phyloP scores from a whole-genome alignment of 331 rosid species.

The Acacia concinna region DNA sequence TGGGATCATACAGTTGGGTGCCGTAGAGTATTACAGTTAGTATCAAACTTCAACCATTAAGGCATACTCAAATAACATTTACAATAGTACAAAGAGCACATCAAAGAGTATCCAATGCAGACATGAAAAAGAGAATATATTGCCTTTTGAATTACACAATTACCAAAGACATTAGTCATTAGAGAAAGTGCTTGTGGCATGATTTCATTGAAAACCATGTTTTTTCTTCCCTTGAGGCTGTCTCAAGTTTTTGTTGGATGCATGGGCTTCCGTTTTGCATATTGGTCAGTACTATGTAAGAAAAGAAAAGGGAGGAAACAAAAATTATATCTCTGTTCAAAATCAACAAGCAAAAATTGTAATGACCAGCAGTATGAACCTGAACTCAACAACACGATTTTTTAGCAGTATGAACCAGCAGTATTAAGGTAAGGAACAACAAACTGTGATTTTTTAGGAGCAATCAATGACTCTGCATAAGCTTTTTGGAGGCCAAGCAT shows the following conservation, averaged over 20 bases:
- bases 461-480: constrained; percentile 58
- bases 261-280: constrained; percentile 1
- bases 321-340: background rate
- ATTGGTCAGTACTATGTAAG: background rate
- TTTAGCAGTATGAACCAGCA: no score
- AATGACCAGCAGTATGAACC: background rate
- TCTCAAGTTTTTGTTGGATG: background rate
- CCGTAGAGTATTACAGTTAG: constrained; percentile 57
- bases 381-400: background rate
- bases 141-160: background rate
- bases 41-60: constrained; percentile 14
- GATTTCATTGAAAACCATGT: background rate
- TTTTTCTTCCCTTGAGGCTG: background rate
- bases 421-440: constrained; percentile 54
- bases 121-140: constrained; percentile 2
- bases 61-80: no score
- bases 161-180: background rate
- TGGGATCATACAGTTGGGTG: constrained; percentile 93
- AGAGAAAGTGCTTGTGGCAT: background rate
- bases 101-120: background rate
- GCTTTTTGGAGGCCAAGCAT: constrained; percentile 74
- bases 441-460: constrained; percentile 68
- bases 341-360: background rate
- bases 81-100: constrained; percentile 16
- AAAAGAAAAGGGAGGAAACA: background rate